Percentiles rank a stretch among this genome's conserved stretches.
These are phyloP conservation scores for Fraxinus angustifolia DNA, from an alignment of 305 asterid species.

Conservation along the genomic window DNA sequence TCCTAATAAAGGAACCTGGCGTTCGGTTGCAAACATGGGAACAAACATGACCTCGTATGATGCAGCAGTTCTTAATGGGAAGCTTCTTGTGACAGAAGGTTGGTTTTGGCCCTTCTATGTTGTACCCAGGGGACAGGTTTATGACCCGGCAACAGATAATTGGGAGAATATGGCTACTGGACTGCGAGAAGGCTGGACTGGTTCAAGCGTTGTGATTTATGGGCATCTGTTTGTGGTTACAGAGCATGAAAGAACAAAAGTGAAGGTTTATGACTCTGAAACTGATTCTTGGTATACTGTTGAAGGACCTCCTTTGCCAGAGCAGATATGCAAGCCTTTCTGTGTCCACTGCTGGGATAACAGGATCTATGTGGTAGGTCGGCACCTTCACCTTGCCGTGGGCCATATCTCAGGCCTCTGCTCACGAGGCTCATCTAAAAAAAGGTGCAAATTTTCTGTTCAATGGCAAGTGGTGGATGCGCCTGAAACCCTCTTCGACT, in stretches of 20 bases:
- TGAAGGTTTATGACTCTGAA: conserved; percentile 70
- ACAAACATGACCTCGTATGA: conserved; percentile 76
- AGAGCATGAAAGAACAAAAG: conserved; percentile 79
- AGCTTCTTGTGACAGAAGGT: conserved; percentile 87
- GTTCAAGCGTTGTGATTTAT: conserved; percentile 74
- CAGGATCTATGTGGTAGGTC: conserved; percentile 73
- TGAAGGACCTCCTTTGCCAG: conserved; percentile 76
- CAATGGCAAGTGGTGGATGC: conserved; percentile 76
- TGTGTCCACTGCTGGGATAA: conserved; percentile 60
- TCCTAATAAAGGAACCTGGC: conserved; percentile 66
- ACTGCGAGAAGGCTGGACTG: conserved; percentile 95
- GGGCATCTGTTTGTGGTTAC: conserved; percentile 78
- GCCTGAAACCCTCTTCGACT: conserved; percentile 57
- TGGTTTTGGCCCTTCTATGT: conserved; percentile 98
- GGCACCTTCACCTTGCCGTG: conserved; percentile 84
- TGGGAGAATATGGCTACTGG: conserved; percentile 90
- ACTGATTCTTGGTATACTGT: conserved; percentile 80
- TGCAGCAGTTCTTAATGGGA: conserved; percentile 75
- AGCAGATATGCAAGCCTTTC: conserved; percentile 88
- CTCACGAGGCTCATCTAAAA: conserved; percentile 16
- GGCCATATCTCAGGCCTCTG: conserved; percentile 44
- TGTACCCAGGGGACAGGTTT: conserved; percentile 84
- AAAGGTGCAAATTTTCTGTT: conserved; percentile 48
- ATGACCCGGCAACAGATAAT: conserved; percentile 59
- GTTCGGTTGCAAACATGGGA: conserved; percentile 60